Base-by-base conservation (phyloP, 345 rosid genomes). In the Nephelium lappaceum region DNA sequence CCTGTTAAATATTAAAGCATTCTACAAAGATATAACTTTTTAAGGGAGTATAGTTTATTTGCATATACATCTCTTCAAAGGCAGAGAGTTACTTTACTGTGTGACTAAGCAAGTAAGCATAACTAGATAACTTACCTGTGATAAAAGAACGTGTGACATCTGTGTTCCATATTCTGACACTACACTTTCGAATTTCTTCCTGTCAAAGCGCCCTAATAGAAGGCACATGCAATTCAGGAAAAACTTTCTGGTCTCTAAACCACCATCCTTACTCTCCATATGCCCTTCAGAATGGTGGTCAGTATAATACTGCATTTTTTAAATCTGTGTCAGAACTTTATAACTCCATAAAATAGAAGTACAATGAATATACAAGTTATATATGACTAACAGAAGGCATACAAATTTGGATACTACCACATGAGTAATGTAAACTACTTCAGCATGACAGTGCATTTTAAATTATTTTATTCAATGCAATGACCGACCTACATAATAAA, bases 221-320 rank as follows among this genome's bases (percentile, higher is more conserved):
- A 95, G 98, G 88, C 98, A 95, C 75, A 95, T 78, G 84, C 98
- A 92, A 79, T 84, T 91, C 55, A 93, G 78, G 86, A 95, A 95
- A 87, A 95, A 93, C 76, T 88, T 92, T 62, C 84, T 88, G 78
- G 93, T 95, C 86, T 90, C 94, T 55, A 86, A 68, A 79, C 91
- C 80, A 83, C 85, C 84, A 71, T 76, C 87, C 81, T 85, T 87
- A 71, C 83, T 78, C 76, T 83, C 88, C 72, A 73, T 63, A 75
- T 80, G 51, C 81, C 79, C 89, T 82, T 91, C 86, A 65, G 85
- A 62, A 72, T 81, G 72, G 79, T 82, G 88, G 63, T 91, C 90
- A 63, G 91, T 86, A 80, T 87, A 88, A 81, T 84, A 88, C 97
- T 91, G 93, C 90, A 85, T 58, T 79, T 71, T 55, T 69, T 19